A percentile compares a stretch with the other conserved stretches of the same genome.
These are phyloP conservation scores for Hypocrella siamensis DNA, from an alignment of 2,329 filamentous ascomycete species.

Conservation along the genomic window DNA sequence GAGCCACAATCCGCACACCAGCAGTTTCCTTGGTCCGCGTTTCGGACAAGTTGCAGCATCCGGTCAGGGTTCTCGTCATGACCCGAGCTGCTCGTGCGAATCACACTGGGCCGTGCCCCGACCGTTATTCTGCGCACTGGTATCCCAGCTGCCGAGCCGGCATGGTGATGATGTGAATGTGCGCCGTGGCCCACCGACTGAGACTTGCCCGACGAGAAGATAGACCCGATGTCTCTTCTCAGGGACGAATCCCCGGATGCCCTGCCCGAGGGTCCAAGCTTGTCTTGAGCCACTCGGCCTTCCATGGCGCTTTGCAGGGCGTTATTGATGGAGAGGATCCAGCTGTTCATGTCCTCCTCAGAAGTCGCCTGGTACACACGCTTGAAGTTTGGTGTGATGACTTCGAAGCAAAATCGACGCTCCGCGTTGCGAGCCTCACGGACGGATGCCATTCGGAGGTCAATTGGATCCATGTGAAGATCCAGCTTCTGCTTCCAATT, in stretches of 20 bases:
- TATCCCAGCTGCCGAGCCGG: constrained; percentile 30
- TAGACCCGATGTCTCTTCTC: constrained; percentile 78
- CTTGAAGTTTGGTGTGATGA: constrained; percentile 92
- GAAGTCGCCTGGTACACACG: constrained; percentile 95
- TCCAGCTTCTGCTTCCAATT: constrained; percentile 98
- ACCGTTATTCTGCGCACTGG: constrained; percentile 82
- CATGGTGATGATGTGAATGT: constrained; percentile 32
- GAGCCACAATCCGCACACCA: constrained; percentile 93
- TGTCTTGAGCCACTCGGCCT: constrained; percentile 48
- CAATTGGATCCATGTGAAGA: constrained; percentile 94
- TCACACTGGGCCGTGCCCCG: constrained; percentile 64
- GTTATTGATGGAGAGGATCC: constrained; percentile 95
- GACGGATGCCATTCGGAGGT: constrained; percentile 91
- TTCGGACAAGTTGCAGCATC: constrained; percentile 72
- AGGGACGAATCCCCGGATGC: constrained; percentile 37
- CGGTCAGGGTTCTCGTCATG: constrained; percentile 75
- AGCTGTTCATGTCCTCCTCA: constrained; percentile 94
- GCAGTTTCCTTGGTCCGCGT: constrained; percentile 81
- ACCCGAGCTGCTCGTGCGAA: constrained; percentile 51
- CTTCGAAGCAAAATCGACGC: constrained; percentile 91
- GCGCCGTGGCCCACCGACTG: constrained; percentile 46
- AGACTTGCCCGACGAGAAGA: constrained; percentile 86
- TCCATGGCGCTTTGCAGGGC: constrained; percentile 93
- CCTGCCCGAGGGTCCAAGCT: constrained; percentile 25
- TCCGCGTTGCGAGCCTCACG: constrained; percentile 90